phyloP scores from a whole-genome alignment of 2,329 filamentous ascomycete species.

The Fonsecaea monophora region DNA sequence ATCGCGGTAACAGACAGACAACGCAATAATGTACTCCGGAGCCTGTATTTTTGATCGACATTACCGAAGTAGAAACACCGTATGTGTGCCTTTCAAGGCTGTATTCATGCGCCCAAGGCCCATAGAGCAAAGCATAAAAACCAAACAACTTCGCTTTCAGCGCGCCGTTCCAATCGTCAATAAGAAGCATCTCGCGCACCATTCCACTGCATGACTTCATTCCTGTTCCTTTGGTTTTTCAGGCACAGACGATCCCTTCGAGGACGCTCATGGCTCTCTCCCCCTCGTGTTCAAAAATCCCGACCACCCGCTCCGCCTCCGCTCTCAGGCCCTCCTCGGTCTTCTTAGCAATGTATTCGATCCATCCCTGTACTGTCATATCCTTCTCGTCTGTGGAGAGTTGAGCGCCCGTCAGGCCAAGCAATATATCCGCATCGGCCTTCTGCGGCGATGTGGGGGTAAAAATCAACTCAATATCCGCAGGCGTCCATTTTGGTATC shows the following conservation, averaged over 20 bases:
- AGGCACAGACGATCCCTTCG: conserved; percentile 69
- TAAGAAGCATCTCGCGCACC: neutral
- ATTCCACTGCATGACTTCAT: neutral
- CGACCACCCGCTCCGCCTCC: conserved; percentile 84
- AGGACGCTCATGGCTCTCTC: conserved; percentile 76
- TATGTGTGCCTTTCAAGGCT: too few species aligned
- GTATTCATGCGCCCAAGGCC: neutral
- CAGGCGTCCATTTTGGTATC: conserved; percentile 70
- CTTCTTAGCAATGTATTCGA: conserved; percentile 77
- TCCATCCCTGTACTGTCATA: conserved; percentile 96
- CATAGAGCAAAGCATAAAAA: neutral
- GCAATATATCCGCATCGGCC: conserved; percentile 50
- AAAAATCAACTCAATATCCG: conserved; percentile 78
- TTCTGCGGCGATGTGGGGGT: conserved; percentile 51
- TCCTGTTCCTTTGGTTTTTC: conserved; percentile 34
- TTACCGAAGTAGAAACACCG: too few species aligned
- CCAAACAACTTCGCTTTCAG: neutral
- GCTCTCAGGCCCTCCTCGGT: conserved; percentile 79
- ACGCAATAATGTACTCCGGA: too few species aligned
- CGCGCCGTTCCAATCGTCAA: neutral
- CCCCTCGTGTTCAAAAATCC: conserved; percentile 82
- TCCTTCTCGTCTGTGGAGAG: conserved; percentile 78
- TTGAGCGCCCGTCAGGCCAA: conserved; percentile 55
- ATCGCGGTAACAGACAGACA: too few species aligned
- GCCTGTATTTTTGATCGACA: too few species aligned